These are phyloP conservation scores for Ciborinia camelliae DNA, from an alignment of 2,329 filamentous ascomycete genomes.

Conservation along the genomic window DNA sequence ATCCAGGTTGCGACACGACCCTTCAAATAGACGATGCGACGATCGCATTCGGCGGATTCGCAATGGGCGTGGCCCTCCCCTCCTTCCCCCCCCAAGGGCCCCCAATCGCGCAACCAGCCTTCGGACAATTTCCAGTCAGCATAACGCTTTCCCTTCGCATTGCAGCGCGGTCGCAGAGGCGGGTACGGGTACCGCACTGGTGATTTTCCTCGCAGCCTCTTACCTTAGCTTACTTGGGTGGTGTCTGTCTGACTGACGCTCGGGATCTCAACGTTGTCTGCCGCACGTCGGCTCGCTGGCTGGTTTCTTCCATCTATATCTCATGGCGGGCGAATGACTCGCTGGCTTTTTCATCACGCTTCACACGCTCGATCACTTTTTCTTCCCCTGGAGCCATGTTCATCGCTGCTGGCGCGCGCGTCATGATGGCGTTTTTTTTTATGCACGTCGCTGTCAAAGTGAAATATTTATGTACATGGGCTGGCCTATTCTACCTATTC, in stretches of 20 bases:
- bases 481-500: too few species aligned
- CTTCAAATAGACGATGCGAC: neutral
- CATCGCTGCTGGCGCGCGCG: constrained; percentile 19
- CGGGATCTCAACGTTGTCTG: constrained; percentile 15
- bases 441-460: constrained; percentile 16
- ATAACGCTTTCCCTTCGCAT: constrained; percentile 17
- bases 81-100: too few species aligned
- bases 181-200: constrained; percentile 8
- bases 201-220: constrained; percentile 1
- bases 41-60: constrained; percentile 4
- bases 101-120: constrained; percentile 6
- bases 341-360: constrained; percentile 10
- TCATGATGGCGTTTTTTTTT: constrained; percentile 3
- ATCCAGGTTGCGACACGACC: constrained; percentile 2
- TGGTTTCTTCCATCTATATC: too few species aligned
- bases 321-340: constrained; percentile 15
- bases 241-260: constrained; percentile 10
- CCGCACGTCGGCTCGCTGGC: neutral
- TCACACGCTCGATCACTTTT: neutral
- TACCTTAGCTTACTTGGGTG: too few species aligned
- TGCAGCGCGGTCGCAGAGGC: constrained; percentile 4
- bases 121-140: constrained; percentile 17
- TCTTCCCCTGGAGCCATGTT: too few species aligned
- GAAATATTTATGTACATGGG: constrained; percentile 13
- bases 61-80: neutral